Evolutionary conservation across 2,329 filamentous ascomycete genomes (phyloP).

Genomic region (Nemania sp.): DNA sequence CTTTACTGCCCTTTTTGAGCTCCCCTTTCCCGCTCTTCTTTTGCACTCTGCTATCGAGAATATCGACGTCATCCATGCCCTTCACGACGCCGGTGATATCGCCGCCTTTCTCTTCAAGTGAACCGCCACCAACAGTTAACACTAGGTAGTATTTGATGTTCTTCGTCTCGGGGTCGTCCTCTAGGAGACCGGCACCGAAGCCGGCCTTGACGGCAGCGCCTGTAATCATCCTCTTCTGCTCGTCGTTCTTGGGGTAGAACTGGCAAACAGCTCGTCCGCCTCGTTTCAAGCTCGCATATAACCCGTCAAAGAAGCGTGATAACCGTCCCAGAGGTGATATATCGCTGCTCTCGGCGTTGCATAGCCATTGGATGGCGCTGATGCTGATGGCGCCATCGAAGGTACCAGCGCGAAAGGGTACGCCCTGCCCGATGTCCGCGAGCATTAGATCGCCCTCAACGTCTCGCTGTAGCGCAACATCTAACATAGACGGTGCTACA

Average conservation of each 20-base stretch:
- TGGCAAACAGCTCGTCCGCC: conserved; percentile 94
- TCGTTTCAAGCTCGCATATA: conserved; percentile 85
- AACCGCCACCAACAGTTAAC: conserved; percentile 81
- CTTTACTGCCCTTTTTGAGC: conserved; percentile 84
- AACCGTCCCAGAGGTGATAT: conserved; percentile 83
- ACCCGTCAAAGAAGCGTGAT: conserved; percentile 88
- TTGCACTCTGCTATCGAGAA: conserved; percentile 75
- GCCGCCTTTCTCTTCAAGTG: conserved; percentile 65
- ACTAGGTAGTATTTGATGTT: conserved; percentile 97
- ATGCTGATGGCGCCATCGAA: conserved; percentile 98
- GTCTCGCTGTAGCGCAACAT: conserved; percentile 89
- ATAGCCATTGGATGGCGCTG: conserved; percentile 97
- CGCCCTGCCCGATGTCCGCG: conserved; percentile 93
- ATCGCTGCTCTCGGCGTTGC: conserved; percentile 91
- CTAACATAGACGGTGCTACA: conserved; percentile 95
- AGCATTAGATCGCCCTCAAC: conserved; percentile 95
- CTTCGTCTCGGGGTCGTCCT: conserved; percentile 97
- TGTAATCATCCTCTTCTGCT: conserved; percentile 92
- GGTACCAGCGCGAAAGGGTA: conserved; percentile 90
- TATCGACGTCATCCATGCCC: conserved; percentile 88
- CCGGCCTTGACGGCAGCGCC: conserved; percentile 91
- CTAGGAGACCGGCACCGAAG: conserved; percentile 92
- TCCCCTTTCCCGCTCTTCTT: conserved; percentile 62
- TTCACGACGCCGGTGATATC: conserved; percentile 93
- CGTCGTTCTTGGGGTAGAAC: conserved; percentile 97